Base-by-base conservation (phyloP, 805 yeast genomes). In the Candida peoriensis region DNA sequence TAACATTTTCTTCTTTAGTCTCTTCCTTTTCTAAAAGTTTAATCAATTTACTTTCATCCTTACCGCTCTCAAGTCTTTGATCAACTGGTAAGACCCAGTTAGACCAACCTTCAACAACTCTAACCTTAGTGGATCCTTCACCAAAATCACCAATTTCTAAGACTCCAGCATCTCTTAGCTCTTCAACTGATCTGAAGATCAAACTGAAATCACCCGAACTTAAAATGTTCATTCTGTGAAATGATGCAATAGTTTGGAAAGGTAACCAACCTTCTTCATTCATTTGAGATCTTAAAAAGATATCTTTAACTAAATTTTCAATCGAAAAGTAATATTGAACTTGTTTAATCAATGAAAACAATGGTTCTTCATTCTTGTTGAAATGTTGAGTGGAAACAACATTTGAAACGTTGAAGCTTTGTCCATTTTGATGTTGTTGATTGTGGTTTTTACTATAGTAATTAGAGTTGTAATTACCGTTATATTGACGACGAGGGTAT, bases 271-370 rank as follows among this genome's bases (percentile, higher is more conserved):
- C 96, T 39, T 76, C 68, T 30, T 71, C 50, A 58, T 80, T 75
- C 94, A 90, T 84, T 51, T 83, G 84, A 45, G 76, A 73, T 60
- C 96, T 77, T 61, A 93, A 69, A 56, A 64, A 90, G 33, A 80
- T 65, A 63, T 93, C 98, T 62, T 87, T 84, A 48, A 81, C 68
- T 61, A 93, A 70, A 61, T 93, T 93, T 50, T 87, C 95, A 33
- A 79, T 68, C 20, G 94, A 81, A 64, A 93, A 84, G 61, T 93
- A 93, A 67, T 93, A 93, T 55, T 86, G 93, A 34, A 90, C 66
- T 67, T 89, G 97, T 41, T 45, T 53, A n/a, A 44, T 38, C 33
- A 50, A 31, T 6, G 46, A 41, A 26, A 42, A 44, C 30, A 44
- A 27, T 12, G 54, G 46, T 20, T 54, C 56, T 20, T 23, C 32